A percentile compares a stretch with the other conserved stretches of the same genome.
phyloP scores from a whole-genome alignment of 441 rosid species.

The Gossypium schwendimanii region DNA sequence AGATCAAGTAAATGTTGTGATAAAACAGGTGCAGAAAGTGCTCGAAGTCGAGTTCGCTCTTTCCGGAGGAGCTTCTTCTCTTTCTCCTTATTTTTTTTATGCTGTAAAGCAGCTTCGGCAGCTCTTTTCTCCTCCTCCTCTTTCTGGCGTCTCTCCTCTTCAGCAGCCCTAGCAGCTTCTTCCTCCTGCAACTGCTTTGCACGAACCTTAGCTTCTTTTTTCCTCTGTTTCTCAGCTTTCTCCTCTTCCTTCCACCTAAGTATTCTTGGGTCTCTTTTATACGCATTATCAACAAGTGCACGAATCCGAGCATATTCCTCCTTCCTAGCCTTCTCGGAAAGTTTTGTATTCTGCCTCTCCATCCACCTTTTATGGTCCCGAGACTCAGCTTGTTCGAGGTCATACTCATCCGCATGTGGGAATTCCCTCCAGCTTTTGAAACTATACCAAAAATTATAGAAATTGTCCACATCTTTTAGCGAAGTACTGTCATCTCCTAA shows the following conservation, averaged over 20 bases:
- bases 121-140: slow-evolving; percentile 76
- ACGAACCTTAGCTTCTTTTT: slow-evolving; percentile 66
- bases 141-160: slow-evolving; percentile 67
- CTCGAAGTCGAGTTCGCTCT: slow-evolving; percentile 80
- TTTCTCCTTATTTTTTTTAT: slow-evolving; percentile 78
- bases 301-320: slow-evolving; percentile 87
- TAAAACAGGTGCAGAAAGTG: slow-evolving; percentile 56
- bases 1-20: slow-evolving; percentile 53
- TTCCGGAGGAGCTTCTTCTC: slow-evolving; percentile 87
- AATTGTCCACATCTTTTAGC: slow-evolving; percentile 64
- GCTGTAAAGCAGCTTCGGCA: slow-evolving; percentile 76
- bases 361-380: slow-evolving; percentile 98
- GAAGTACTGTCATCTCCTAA: slow-evolving; percentile 63
- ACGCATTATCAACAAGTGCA: slow-evolving; percentile 81
- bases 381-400: slow-evolving; percentile 87
- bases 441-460: slow-evolving; percentile 84
- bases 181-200: slow-evolving; percentile 86
- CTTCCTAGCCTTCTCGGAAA: slow-evolving; percentile 82
- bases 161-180: slow-evolving; percentile 75
- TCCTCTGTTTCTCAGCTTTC: slow-evolving; percentile 85
- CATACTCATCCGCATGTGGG: slow-evolving; percentile 96
- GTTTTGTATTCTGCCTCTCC: slow-evolving; percentile 94
- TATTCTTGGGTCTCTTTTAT: slow-evolving; percentile 83
- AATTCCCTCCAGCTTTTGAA: slow-evolving; percentile 97
- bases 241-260: slow-evolving; percentile 73